phyloP scores from a whole-genome alignment of 192 early-diverging fungal genomes.

The Blastocladiella britannica region DNA sequence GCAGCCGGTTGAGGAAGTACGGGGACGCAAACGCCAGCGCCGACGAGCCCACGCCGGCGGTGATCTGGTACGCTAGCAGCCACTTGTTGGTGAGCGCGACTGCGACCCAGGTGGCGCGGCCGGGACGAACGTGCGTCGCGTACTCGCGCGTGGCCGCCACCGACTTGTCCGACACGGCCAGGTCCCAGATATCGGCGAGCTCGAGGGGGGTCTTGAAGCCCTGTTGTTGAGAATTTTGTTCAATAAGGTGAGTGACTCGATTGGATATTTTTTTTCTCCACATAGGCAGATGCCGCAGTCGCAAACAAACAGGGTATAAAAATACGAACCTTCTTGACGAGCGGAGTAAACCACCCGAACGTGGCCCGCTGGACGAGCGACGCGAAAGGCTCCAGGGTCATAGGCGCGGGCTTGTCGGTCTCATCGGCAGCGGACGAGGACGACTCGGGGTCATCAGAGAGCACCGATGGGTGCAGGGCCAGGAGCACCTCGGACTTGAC shows the following conservation, averaged over 20 bases:
- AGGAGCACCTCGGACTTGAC: not conserved
- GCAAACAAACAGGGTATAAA: no score
- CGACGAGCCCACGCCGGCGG: not conserved
- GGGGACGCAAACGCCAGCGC: not conserved
- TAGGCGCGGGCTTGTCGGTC: not conserved
- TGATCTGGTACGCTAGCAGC: not conserved
- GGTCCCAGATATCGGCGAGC: not conserved
- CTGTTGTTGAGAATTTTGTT: no score
- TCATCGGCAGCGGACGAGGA: no score
- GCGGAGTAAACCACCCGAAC: not conserved
- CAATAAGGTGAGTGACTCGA: no score
- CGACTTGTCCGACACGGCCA: not conserved
- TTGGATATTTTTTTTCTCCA: no score
- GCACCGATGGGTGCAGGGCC: not conserved
- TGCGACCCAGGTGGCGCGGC: not conserved
- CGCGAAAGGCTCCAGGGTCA: not conserved
- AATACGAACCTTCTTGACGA: no score
- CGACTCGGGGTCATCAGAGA: no score
- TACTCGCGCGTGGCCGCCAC: not conserved
- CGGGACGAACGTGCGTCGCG: not conserved
- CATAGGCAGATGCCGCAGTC: no score
- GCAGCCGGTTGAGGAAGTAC: not conserved
- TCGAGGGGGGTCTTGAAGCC: not conserved
- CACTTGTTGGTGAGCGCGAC: not conserved
- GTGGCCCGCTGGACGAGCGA: not conserved